Conservation (phyloP, 2,329 filamentous ascomycete genomes). For the Dactylonectria estremocensis region DNA sequence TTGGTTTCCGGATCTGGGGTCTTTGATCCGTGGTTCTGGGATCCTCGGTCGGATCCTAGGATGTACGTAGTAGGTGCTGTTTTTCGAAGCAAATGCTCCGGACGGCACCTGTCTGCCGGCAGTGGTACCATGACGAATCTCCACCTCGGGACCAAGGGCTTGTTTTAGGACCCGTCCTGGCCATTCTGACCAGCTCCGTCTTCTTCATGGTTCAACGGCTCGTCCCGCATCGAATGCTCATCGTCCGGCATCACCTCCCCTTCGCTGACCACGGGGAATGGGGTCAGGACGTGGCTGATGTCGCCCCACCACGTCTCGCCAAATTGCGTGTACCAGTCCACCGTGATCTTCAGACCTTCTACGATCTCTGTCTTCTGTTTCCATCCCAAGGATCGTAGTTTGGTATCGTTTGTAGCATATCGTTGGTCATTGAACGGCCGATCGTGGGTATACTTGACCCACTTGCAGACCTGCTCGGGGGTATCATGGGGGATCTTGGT, state of each 20-base stretch:
- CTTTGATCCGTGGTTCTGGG: neutral
- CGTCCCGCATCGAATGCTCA: conserved; percentile 53
- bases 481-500: conserved; percentile 70
- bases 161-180: conserved; percentile 24
- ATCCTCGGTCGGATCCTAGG: neutral
- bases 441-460: conserved; percentile 83
- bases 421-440: conserved; percentile 84
- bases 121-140: conserved; percentile 11
- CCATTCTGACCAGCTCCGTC: conserved; percentile 27
- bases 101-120: conserved; percentile 1
- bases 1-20: neutral
- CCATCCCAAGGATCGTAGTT: conserved; percentile 79
- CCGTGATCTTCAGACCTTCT: conserved; percentile 74
- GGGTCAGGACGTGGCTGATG: conserved; percentile 77
- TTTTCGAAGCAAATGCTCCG: conserved; percentile 5
- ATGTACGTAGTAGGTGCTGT: neutral
- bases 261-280: conserved; percentile 75
- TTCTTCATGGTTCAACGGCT: conserved; percentile 49
- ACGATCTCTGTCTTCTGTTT: conserved; percentile 76
- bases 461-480: conserved; percentile 70
- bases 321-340: conserved; percentile 79
- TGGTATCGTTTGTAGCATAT: conserved; percentile 80
- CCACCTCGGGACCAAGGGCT: neutral
- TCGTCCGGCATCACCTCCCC: conserved; percentile 69
- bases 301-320: conserved; percentile 82